Base-by-base conservation (phyloP, 306 rosid species). In the Vigna mungo region DNA sequence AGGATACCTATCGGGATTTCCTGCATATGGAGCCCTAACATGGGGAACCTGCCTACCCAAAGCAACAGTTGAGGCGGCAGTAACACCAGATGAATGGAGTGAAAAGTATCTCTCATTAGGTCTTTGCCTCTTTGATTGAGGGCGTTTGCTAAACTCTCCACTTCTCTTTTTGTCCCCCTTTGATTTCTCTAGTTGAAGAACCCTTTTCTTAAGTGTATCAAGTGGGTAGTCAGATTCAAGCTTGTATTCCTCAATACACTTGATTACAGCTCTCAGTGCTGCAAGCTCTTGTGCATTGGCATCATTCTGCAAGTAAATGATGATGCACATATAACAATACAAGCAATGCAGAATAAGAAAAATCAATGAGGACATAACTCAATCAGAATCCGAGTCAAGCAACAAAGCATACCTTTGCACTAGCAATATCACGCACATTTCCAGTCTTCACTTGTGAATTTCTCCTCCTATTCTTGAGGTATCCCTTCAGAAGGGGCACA, bases 141-240 rank as follows among this genome's bases (percentile, higher is more conserved):
- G 91, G 52, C 87, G 87, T 70, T 69, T 92, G 36, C 73, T 64
- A 54, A 71, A 65, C 2, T 90, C 97, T 44, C 89, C 88, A 18
- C 80, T 71, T 80, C 93, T 84, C 86, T 86, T 85, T 84, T 55
- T 89, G 37, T 92, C 97, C 72, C 83, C 72, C 75, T 83, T 88
- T 25, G 89, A 80, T 68, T 81, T 86, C 71, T 87, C 91, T 71
- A 92, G 87, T 81, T 92, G 97, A 79, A 62, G 74, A 78, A 87
- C 91, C 86, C 97, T 90, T 85, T 74, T 88, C 48, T 78, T 88
- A 62, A 92, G 97, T 63, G 97, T 86, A 74, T 92, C 97, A 43
- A 90, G 93, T 10, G 95, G 90, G 86, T 92, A 89, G 60, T 89
- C 97, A 9, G 88, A 81, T 66, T 89, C 95, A 1, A 89, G 91